phyloP scores from a whole-genome alignment of 1,139 yeast genomes.

The Nakaseomyces uthaithaninus region DNA sequence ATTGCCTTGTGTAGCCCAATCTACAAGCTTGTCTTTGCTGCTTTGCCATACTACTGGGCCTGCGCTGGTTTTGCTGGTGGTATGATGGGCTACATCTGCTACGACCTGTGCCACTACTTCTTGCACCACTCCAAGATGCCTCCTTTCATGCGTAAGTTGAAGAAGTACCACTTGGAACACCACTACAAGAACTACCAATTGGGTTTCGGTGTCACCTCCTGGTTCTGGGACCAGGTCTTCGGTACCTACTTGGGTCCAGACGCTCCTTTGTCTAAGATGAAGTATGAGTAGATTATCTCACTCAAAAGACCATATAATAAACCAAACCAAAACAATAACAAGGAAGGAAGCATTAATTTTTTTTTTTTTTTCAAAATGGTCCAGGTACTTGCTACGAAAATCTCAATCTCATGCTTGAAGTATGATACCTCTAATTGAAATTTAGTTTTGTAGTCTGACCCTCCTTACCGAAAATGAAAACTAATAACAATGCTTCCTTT shows the following conservation, averaged over 20 bases:
- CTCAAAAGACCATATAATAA: neutral
- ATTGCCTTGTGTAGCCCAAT: conserved; percentile 49
- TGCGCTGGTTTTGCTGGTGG: conserved; percentile 87
- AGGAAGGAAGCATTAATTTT: no score
- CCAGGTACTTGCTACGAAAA: no score
- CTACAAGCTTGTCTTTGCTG: conserved; percentile 48
- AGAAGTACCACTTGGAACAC: conserved; percentile 89
- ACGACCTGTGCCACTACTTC: conserved; percentile 84
- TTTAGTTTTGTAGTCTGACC: no score
- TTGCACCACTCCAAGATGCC: conserved; percentile 86
- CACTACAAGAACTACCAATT: conserved; percentile 94
- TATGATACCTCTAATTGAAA: no score
- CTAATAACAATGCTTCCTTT: no score
- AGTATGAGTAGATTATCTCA: conserved; percentile 22
- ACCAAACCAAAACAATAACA: no score
- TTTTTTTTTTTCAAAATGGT: no score
- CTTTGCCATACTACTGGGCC: conserved; percentile 53
- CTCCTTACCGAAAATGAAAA: no score
- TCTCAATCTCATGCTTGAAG: no score
- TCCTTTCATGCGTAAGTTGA: conserved; percentile 60
- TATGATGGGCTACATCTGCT: conserved; percentile 80
- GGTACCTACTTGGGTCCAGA: conserved; percentile 50
- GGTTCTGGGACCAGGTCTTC: conserved; percentile 89
- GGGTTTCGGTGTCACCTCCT: conserved; percentile 92
- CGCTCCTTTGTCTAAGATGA: conserved; percentile 32